Base-by-base conservation (phyloP, 768 basidiomycete genomes). In the Boletus eberwhitei region DNA sequence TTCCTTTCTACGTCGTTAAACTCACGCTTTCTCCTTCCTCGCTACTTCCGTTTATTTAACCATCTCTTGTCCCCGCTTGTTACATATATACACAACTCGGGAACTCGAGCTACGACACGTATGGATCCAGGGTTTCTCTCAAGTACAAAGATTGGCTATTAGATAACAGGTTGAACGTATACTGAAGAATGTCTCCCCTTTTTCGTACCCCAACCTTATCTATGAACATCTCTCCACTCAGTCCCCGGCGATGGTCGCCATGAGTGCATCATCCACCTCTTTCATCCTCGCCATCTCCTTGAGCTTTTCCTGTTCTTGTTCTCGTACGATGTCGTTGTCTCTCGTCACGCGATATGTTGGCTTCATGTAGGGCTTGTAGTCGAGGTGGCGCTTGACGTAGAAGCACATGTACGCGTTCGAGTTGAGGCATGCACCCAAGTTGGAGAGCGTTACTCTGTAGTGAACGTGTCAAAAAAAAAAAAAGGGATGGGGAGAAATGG, bases 351-450 rank as follows among this genome's bases (percentile, higher is more conserved):
- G 78, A 62, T 91, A 90, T 0, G 84, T 83, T 5, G 89, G 88
- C 26, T 77, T 83, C 63, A 76, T 77, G 64, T 83, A 70, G 0
- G 87, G 84, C 67, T 85, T 87, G 72, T 94, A 95, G 58, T 94
- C 90, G 43, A 95, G 75, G 57, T 90, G 83, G 12, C 90, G 84
- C 70, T 95, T 95, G 57, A 93, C 90, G 67, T 96, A 97, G 74
- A 95, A 94, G 58, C 92, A 91, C 93, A 96, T 95, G 70, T 96
- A 96, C 6, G 91, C 87, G 46, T 83, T 79, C 19, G 92, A 91
- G 46, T 70, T 74, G 39, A 94, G 77, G 51, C 87, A 88, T 1
- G 80, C 79, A 8, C 79, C 77, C 21, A 94, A 77, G 24, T 77
- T 86, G 12, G 92, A 83, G 21, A 78, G 80, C 1, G 85, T 85